Evolutionary conservation across 1,139 yeast genomes (phyloP).

Genomic region (Nematodospora anomalae): DNA sequence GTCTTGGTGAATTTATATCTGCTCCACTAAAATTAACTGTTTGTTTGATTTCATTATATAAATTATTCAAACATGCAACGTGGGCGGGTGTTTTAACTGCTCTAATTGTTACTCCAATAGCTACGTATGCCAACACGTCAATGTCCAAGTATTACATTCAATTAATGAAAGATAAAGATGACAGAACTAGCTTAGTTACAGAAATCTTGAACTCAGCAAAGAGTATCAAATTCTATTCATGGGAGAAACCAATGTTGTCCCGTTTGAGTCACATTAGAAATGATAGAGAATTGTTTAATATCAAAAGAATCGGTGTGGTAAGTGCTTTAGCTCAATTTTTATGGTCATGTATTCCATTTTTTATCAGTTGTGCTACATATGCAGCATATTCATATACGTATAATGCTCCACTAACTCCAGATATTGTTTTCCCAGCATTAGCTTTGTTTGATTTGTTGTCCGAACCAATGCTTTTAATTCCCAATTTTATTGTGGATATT

Average conservation of each 20-base stretch:
- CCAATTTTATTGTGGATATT: conserved; percentile 29
- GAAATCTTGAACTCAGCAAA: conserved; percentile 43
- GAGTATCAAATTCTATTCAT: conserved; percentile 40
- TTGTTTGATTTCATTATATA: conserved; percentile 29
- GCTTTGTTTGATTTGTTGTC: conserved; percentile 37
- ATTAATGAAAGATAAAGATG: conserved; percentile 34
- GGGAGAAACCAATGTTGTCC: conserved; percentile 42
- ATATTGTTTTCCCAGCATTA: conserved; percentile 41
- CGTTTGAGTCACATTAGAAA: conserved; percentile 37
- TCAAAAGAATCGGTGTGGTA: conserved; percentile 32
- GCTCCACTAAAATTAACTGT: conserved; percentile 49
- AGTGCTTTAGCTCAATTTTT: conserved; percentile 32
- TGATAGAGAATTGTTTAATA: conserved; percentile 32
- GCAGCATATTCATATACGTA: conserved; percentile 26
- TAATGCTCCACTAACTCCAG: conserved; percentile 32
- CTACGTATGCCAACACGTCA: conserved; percentile 30
- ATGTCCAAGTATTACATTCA: conserved; percentile 26
- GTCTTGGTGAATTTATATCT: conserved; percentile 39
- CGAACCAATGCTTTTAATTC: conserved; percentile 36
- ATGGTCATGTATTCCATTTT: conserved; percentile 41
- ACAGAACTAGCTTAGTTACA: conserved; percentile 37
- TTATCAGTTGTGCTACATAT: conserved; percentile 36
- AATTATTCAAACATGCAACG: conserved; percentile 34
- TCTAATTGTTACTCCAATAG: conserved; percentile 33
- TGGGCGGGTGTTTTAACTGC: conserved; percentile 39